These are phyloP conservation scores for Dothideomycetes sp. DNA, from an alignment of 2,329 filamentous ascomycete genomes.

Conservation along the genomic window DNA sequence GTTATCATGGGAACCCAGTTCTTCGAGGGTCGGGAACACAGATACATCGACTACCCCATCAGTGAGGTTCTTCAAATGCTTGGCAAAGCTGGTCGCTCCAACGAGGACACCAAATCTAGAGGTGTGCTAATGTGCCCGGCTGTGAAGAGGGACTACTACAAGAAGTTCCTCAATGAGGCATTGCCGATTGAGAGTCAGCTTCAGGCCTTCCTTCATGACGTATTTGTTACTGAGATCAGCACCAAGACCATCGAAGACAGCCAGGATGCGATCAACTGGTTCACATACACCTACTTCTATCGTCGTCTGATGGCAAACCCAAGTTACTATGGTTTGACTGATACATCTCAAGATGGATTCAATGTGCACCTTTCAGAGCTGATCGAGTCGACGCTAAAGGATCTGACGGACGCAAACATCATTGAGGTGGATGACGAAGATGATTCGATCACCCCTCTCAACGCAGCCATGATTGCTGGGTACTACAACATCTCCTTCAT, in stretches of 20 bases:
- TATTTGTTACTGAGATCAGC: constrained; percentile 94
- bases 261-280: constrained; percentile 96
- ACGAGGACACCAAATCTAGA: constrained; percentile 67
- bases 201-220: constrained; percentile 84
- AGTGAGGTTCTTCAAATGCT: constrained; percentile 97
- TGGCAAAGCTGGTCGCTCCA: constrained; percentile 73
- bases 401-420: constrained; percentile 85
- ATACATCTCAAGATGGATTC: constrained; percentile 84
- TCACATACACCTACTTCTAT: constrained; percentile 97
- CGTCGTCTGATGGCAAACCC: constrained; percentile 88
- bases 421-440: constrained; percentile 89
- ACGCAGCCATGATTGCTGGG: constrained; percentile 93
- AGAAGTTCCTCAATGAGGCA: constrained; percentile 95
- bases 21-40: constrained; percentile 91
- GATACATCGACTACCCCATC: constrained; percentile 92
- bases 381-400: constrained; percentile 84
- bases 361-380: constrained; percentile 89
- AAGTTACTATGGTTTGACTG: constrained; percentile 85
- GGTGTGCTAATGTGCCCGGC: constrained; percentile 95
- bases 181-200: constrained; percentile 91
- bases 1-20: constrained; percentile 97
- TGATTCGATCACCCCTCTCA: constrained; percentile 76
- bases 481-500: constrained; percentile 99
- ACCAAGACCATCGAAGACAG: constrained; percentile 91
- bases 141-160: constrained; percentile 95